These are phyloP conservation scores for Obelidium mucronatum DNA, from an alignment of 192 early-diverging fungal species.

Conservation along the genomic window DNA sequence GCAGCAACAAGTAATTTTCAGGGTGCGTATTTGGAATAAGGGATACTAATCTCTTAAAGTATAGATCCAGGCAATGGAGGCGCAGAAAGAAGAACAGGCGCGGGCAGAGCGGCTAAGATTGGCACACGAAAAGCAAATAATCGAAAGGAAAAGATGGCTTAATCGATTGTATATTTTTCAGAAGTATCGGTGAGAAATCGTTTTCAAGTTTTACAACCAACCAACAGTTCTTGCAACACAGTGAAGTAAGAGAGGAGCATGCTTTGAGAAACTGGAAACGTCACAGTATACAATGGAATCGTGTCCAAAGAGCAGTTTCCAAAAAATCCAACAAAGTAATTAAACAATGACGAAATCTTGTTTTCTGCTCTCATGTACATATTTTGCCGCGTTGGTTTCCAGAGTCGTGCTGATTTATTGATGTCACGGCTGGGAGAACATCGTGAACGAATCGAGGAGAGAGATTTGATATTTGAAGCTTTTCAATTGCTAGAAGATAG, in stretches of 20 bases:
- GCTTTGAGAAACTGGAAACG: conserved; percentile 54
- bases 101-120: not conserved
- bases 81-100: not conserved
- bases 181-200: conserved; percentile 33
- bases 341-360: no score
- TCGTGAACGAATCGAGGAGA: conserved; percentile 52
- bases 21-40: not conserved
- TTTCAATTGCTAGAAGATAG: conserved; percentile 51
- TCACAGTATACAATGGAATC: conserved; percentile 49
- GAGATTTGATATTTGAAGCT: conserved; percentile 57
- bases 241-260: conserved; percentile 52
- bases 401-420: conserved; percentile 40
- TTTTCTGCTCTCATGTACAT: not conserved
- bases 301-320: conserved; percentile 36
- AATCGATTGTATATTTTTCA: conserved; percentile 50
- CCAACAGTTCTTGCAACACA: conserved; percentile 32
- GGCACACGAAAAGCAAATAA: conserved; percentile 15
- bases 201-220: conserved; percentile 13
- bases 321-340: conserved; percentile 36
- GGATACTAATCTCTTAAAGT: no score
- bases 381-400: conserved; percentile 15
- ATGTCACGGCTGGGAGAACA: conserved; percentile 57
- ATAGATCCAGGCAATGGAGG: conserved; percentile 3
- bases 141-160: conserved; percentile 44
- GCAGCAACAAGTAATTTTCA: not conserved